Conservation (phyloP, 2,329 filamentous ascomycete species). For the Hymenoscyphus infarciens region DNA sequence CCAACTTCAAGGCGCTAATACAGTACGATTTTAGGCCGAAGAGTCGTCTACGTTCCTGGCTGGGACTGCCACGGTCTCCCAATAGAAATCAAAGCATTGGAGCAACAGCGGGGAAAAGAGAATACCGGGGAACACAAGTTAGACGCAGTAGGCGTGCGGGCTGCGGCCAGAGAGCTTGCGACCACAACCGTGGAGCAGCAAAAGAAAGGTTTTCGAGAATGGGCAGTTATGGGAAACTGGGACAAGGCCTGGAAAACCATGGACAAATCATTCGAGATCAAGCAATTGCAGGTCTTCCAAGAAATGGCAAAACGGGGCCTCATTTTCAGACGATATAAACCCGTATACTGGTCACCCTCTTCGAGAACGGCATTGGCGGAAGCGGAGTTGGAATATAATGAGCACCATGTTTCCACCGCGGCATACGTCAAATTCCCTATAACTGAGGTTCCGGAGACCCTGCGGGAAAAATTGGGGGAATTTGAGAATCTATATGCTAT, state of each 20-base stretch:
- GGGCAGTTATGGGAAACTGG: conserved; percentile 81
- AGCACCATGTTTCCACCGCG: conserved; percentile 66
- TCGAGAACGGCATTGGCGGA: conserved; percentile 77
- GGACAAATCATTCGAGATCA: conserved; percentile 70
- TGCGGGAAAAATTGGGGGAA: conserved; percentile 40
- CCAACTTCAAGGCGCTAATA: background rate
- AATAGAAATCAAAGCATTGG: conserved; percentile 90
- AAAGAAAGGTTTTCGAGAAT: conserved; percentile 68
- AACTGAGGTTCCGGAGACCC: conserved; percentile 41
- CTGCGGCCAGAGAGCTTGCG: conserved; percentile 63
- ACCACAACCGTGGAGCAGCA: conserved; percentile 66
- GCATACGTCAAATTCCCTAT: conserved; percentile 82
- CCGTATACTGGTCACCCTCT: conserved; percentile 83
- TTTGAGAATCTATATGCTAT: conserved; percentile 61
- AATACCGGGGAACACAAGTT: conserved; percentile 36
- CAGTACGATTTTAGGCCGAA: conserved; percentile 45
- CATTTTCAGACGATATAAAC: conserved; percentile 75
- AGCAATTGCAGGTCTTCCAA: conserved; percentile 72
- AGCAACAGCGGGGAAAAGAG: conserved; percentile 26
- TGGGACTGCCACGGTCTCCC: conserved; percentile 98
- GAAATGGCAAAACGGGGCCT: conserved; percentile 69
- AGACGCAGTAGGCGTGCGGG: conserved; percentile 57
- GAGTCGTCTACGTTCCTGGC: conserved; percentile 79
- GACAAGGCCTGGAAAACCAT: conserved; percentile 73
- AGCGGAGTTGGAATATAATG: conserved; percentile 79